Conservation (phyloP, 192 early-diverging fungal genomes). For the Backusella luteola region DNA sequence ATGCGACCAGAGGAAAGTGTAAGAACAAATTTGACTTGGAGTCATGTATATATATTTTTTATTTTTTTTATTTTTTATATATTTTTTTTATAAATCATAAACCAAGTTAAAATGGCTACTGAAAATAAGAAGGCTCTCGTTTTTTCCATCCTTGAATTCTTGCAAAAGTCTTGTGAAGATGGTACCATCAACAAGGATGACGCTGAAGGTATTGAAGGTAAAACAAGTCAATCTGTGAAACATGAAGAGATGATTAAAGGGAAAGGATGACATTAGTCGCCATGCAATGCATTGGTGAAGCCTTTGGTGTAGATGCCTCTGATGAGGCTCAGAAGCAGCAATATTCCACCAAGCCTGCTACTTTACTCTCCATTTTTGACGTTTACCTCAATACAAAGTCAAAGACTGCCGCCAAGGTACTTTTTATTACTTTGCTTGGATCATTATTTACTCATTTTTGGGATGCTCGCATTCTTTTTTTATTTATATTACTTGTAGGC, state of each 20-base stretch:
- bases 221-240: neutral
- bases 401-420: constrained; percentile 21
- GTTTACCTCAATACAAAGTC: constrained; percentile 82
- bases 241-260: neutral
- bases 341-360: constrained; percentile 86
- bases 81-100: neutral
- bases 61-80: neutral
- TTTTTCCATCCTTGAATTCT: constrained; percentile 82
- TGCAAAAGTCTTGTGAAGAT: constrained; percentile 64
- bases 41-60: neutral
- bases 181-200: constrained; percentile 75
- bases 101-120: constrained; percentile 20
- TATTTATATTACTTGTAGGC: constrained; percentile 4
- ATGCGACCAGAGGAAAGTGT: neutral
- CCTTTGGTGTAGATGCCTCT: constrained; percentile 82
- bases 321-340: constrained; percentile 63
- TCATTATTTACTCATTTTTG: neutral
- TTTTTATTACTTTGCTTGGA: neutral
- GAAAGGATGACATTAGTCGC: constrained; percentile 50
- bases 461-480: neutral
- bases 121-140: constrained; percentile 76
- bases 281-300: constrained; percentile 93
- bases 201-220: constrained; percentile 79
- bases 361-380: constrained; percentile 84
- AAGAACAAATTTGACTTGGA: neutral